phyloP scores from a whole-genome alignment of 2,329 filamentous ascomycete species.

The Magnaporthiopsis incrustans region DNA sequence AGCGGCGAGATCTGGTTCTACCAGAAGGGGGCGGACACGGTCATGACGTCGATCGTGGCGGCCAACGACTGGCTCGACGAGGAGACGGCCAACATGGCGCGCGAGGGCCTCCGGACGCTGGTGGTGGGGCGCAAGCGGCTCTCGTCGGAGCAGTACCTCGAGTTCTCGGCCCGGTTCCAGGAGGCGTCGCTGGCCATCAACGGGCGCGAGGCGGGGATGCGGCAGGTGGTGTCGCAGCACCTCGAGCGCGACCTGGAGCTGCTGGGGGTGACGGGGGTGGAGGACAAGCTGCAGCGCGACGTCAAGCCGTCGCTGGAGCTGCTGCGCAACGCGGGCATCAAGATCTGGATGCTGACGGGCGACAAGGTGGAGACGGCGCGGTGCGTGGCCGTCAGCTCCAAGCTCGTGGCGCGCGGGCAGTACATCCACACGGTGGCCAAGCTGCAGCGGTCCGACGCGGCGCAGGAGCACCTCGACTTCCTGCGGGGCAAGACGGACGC shows the following conservation, averaged over 20 bases:
- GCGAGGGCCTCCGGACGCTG: constrained; percentile 86
- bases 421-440: constrained; percentile 92
- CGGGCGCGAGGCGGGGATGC: constrained; percentile 74
- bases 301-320: constrained; percentile 94
- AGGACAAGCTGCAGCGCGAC: constrained; percentile 91
- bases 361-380: constrained; percentile 98
- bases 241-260: constrained; percentile 87
- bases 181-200: constrained; percentile 75
- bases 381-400: constrained; percentile 91
- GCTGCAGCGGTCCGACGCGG: constrained; percentile 71
- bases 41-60: constrained; percentile 93
- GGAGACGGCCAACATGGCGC: constrained; percentile 98
- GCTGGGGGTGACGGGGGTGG: constrained; percentile 93
- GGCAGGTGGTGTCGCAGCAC: constrained; percentile 67
- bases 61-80: constrained; percentile 98
- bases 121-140: constrained; percentile 91
- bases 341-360: constrained; percentile 99
- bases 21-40: constrained; percentile 95
- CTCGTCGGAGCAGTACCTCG: constrained; percentile 67
- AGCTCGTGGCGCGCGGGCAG: constrained; percentile 86
- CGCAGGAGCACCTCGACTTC: constrained; percentile 82
- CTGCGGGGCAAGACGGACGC: constrained; percentile 79
- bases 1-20: constrained; percentile 93
- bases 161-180: constrained; percentile 68
- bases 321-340: constrained; percentile 92